A percentile compares a stretch with the other conserved stretches of the same genome.
Evolutionary conservation across 106 monocot species (phyloP).

Genomic region (Dendrobium officinale): DNA sequence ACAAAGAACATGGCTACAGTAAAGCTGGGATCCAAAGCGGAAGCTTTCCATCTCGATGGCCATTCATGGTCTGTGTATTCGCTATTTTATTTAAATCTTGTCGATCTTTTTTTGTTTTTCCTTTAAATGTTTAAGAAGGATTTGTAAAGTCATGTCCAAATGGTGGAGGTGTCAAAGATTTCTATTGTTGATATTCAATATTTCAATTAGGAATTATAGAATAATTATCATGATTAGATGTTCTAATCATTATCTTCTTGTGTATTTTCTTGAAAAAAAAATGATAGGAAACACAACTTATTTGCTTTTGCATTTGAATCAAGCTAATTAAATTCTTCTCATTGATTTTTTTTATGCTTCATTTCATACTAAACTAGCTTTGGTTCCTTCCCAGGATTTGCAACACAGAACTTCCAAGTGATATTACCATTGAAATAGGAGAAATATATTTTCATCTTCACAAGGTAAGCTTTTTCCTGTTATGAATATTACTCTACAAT

Average conservation of each 20-base stretch:
- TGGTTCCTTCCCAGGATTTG: constrained; percentile 9
- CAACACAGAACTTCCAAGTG: constrained; percentile 19
- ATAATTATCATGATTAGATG: neutral
- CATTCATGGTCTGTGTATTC: constrained; percentile 1
- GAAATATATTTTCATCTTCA: constrained; percentile 25
- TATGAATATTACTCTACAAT: neutral
- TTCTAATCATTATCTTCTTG: neutral
- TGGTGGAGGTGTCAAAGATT: neutral
- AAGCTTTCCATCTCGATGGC: constrained; percentile 11
- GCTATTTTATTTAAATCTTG: neutral
- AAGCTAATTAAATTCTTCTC: too few relatives aligned
- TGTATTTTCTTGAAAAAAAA: too few relatives aligned
- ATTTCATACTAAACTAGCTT: neutral
- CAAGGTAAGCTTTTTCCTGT: constrained; percentile 10
- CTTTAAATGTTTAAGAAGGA: neutral
- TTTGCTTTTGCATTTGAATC: too few relatives aligned
- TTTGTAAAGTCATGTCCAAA: too few relatives aligned
- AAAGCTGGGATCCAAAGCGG: constrained; percentile 22
- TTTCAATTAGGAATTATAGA: neutral
- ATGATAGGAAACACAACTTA: too few relatives aligned
- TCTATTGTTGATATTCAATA: neutral
- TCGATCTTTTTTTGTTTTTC: neutral
- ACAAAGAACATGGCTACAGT: constrained; percentile 5
- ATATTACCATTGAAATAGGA: constrained; percentile 23
- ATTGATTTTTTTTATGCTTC: neutral